A percentile compares a stretch with the other conserved stretches of the same genome.
phyloP scores from a whole-genome alignment of 2,329 filamentous ascomycete species.

The Acrocalymma vagum region DNA sequence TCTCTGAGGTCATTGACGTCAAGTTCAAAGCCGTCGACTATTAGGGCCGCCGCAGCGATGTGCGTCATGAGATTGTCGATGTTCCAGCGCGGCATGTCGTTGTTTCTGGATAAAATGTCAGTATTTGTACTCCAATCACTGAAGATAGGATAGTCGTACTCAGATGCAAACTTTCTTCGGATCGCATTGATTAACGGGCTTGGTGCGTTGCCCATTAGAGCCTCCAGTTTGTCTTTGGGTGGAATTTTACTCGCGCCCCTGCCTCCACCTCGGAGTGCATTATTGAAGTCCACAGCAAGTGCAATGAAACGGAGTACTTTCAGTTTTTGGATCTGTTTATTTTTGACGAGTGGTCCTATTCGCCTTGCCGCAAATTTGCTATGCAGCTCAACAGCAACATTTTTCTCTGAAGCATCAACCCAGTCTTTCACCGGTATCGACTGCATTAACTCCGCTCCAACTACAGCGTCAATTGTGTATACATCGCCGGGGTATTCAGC shows the following conservation, averaged over 20 bases:
- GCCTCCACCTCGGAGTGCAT: conserved; percentile 44
- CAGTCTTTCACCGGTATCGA: conserved; percentile 76
- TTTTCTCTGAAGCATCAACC: conserved; percentile 71
- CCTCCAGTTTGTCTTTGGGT: conserved; percentile 71
- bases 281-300: conserved; percentile 58
- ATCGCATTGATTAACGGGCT: conserved; percentile 36
- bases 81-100: conserved; percentile 74
- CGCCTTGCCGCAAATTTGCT: conserved; percentile 73
- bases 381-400: conserved; percentile 63
- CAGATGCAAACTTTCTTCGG: conserved; percentile 69
- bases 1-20: conserved; percentile 74
- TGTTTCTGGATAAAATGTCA: conserved; percentile 34
- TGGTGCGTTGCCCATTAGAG: conserved; percentile 60
- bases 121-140: not conserved
- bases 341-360: conserved; percentile 65
- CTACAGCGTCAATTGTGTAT: conserved; percentile 72
- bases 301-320: conserved; percentile 60
- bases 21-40: conserved; percentile 77
- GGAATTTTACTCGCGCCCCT: conserved; percentile 60
- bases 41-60: conserved; percentile 74
- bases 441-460: conserved; percentile 73
- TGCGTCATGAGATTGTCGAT: conserved; percentile 77
- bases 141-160: conserved; percentile 30
- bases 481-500: conserved; percentile 76
- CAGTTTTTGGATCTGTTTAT: conserved; percentile 57